A percentile compares a stretch with the other conserved stretches of the same genome.
phyloP scores from a whole-genome alignment of 1,284 basidiomycete species.

The Golubevia pallescens region DNA sequence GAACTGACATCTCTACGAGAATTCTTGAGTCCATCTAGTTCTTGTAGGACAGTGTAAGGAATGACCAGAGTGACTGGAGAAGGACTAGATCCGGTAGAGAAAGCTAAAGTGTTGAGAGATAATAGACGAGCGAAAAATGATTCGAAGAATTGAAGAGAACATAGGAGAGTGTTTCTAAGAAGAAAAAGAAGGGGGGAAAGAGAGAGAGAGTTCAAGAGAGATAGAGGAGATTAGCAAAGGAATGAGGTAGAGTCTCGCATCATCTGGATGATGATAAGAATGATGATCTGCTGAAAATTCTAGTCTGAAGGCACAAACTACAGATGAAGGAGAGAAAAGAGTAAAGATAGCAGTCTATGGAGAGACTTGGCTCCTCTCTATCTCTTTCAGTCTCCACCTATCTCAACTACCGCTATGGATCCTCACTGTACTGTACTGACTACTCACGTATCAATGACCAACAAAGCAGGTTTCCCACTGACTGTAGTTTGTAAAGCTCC shows the following conservation, averaged over 20 bases:
- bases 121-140: constrained; percentile 11
- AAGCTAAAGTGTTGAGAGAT: constrained; percentile 5
- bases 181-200: constrained; percentile 24
- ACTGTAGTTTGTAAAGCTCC: too few species aligned
- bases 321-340: too few species aligned
- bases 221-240: not conserved
- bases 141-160: constrained; percentile 26
- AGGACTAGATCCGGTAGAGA: constrained; percentile 11
- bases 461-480: too few species aligned
- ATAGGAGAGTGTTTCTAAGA: constrained; percentile 33
- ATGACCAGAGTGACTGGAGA: constrained; percentile 27
- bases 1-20: not conserved
- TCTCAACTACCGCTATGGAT: too few species aligned
- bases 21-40: constrained; percentile 19
- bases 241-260: not conserved
- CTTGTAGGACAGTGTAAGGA: constrained; percentile 23
- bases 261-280: too few species aligned
- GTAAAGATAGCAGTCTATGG: too few species aligned
- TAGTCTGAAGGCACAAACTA: too few species aligned
- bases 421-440: too few species aligned
- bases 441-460: too few species aligned
- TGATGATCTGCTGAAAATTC: too few species aligned
- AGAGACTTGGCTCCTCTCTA: too few species aligned
- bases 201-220: not conserved
- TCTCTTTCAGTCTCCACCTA: too few species aligned